Evolutionary conservation across 148 eudicot species (phyloP).

Genomic region (Oxyria digyna): DNA sequence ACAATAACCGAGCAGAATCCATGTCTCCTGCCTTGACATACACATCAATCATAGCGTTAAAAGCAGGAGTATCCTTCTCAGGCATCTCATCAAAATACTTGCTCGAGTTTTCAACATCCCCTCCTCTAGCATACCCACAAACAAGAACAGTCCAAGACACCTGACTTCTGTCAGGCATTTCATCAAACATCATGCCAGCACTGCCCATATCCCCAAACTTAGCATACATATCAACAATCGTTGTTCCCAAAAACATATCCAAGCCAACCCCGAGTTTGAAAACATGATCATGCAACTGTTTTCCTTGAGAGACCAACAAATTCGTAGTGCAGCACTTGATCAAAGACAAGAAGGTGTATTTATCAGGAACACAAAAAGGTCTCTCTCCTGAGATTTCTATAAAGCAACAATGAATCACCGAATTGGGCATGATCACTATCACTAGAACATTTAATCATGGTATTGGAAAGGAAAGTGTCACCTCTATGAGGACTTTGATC

Average conservation of each 20-base stretch:
- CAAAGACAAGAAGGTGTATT: slow-evolving; percentile 47
- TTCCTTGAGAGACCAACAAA: slow-evolving; percentile 33
- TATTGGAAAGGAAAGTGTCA: slow-evolving; percentile 50
- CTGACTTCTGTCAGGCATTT: slow-evolving; percentile 52
- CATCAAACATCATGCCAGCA: slow-evolving; percentile 54
- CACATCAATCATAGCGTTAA: slow-evolving; percentile 56
- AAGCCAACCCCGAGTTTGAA: slow-evolving; percentile 39
- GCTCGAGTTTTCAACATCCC: slow-evolving; percentile 38
- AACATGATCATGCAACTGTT: slow-evolving; percentile 41
- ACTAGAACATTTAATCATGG: slow-evolving; percentile 50
- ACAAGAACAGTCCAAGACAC: slow-evolving; percentile 74
- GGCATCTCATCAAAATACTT: slow-evolving; percentile 42
- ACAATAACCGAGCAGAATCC: slow-evolving; percentile 33
- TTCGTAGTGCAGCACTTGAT: slow-evolving; percentile 38
- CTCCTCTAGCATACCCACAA: slow-evolving; percentile 48
- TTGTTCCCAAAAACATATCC: slow-evolving; percentile 47
- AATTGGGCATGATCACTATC: slow-evolving; percentile 28
- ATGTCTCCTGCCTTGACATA: slow-evolving; percentile 56
- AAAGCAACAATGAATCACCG: slow-evolving; percentile 28
- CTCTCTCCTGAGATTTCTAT: slow-evolving; percentile 27
- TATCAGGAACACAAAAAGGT: slow-evolving; percentile 38
- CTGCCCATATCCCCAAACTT: slow-evolving; percentile 38
- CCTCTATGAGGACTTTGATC: slow-evolving; percentile 29
- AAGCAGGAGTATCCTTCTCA: slow-evolving; percentile 46
- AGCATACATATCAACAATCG: slow-evolving; percentile 69